A percentile compares a stretch with the other conserved stretches of the same genome.
phyloP scores from a whole-genome alignment of 2,329 filamentous ascomycete genomes.

The Botrytis byssoidea region DNA sequence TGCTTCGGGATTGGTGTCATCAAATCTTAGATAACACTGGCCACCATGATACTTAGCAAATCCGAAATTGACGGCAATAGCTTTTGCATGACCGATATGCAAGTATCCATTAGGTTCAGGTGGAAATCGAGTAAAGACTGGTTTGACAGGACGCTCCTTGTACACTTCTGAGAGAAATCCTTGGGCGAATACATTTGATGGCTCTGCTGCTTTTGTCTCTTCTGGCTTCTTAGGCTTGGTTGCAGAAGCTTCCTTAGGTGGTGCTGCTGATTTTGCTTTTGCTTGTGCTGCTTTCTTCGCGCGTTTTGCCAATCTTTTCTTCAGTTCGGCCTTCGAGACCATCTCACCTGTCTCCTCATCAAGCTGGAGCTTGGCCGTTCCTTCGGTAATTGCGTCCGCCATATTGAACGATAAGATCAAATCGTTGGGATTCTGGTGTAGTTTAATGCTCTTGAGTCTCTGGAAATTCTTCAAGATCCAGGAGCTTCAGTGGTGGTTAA shows the following conservation, averaged over 20 bases:
- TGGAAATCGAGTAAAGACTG: conserved; percentile 71
- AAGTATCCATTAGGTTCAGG: conserved; percentile 91
- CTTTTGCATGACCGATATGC: conserved; percentile 92
- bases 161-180: conserved; percentile 74
- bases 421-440: not conserved
- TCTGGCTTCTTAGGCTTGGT: conserved; percentile 32
- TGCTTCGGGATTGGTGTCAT: conserved; percentile 93
- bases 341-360: conserved; percentile 65
- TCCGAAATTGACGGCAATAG: conserved; percentile 94
- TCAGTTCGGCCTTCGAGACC: conserved; percentile 63
- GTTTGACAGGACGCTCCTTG: conserved; percentile 61
- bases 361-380: conserved; percentile 57
- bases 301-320: conserved; percentile 59
- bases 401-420: conserved; percentile 36
- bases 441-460: not conserved
- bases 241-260: conserved; percentile 37
- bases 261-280: conserved; percentile 50
- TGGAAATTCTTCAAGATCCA: not conserved
- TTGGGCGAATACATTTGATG: conserved; percentile 67
- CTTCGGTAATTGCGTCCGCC: conserved; percentile 47
- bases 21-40: conserved; percentile 71
- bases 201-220: conserved; percentile 37
- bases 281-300: conserved; percentile 56
- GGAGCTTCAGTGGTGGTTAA: no score
- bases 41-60: conserved; percentile 85